Evolutionary conservation across 2,329 filamentous ascomycete genomes (phyloP), one percentile per base, ranked within the genome.

Genomic region (Xylariaceae sp.): DNA sequence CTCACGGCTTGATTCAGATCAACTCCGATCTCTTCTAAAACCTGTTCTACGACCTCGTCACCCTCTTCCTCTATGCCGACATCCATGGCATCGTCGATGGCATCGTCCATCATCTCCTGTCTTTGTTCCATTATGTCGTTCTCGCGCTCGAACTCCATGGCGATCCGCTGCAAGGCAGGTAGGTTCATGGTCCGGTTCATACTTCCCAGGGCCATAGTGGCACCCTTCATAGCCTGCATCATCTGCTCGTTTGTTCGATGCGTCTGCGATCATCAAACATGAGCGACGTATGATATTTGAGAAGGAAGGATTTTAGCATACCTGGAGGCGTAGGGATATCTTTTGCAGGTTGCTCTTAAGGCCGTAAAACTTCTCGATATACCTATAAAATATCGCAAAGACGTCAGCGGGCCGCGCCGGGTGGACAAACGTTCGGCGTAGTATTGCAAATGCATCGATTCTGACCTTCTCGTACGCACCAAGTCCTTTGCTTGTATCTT

Each of bases 201-300:
- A 75, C 88, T 95, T 51, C 92, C 91, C 7, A 99, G 78, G 2
- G 96, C 86, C 72, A 87, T 85, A 1, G 94, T 97, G 4, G 94
- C 94, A 32, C 94, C 94, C 73, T 96, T 99, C 94, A 99, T 97
- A 8, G 92, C 94, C 72, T 96, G 90, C 92, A 96, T 96, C 94
- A 99, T 99, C 73, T 97, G 92, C 72, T 99, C 94, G 72, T 99
- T 99, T 62, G 92, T 96, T 61, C 94, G 86, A 61, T 97, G 92
- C 47, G 94, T 99, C 89, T 96, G 65, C 16, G 40, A 42, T 26
- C n/a, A 16, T 4, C 32, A 18, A 5, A 9, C 5, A 22, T 56
- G 46, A 56, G 59, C 37, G 9, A 53, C 16, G 26, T 19, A 9
- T 16, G 7, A 26, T 22, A 26, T 18, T n/a, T 13, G 10, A 2